Evolutionary conservation across 2,329 filamentous ascomycete genomes (phyloP).

Genomic region (Phyllosticta citribraziliensis): DNA sequence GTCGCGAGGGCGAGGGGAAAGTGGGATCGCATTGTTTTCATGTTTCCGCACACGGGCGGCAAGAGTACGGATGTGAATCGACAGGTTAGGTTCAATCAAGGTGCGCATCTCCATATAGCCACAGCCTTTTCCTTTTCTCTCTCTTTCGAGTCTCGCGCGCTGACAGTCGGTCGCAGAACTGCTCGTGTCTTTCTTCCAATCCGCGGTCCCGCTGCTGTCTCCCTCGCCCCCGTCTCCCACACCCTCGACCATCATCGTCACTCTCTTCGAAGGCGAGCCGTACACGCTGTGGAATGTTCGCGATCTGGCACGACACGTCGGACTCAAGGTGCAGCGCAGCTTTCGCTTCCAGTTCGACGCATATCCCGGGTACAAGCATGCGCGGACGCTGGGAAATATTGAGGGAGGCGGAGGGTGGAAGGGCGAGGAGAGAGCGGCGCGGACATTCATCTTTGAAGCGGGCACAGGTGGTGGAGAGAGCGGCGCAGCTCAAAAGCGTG

Average conservation of each 20-base stretch:
- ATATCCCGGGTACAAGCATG: slow-evolving; percentile 68
- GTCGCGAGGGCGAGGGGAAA: slow-evolving; percentile 23
- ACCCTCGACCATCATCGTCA: slow-evolving; percentile 59
- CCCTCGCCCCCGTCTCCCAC: slow-evolving; percentile 25
- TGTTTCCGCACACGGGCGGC: slow-evolving; percentile 94
- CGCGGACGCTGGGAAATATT: slow-evolving; percentile 56
- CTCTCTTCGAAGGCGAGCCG: slow-evolving; percentile 85
- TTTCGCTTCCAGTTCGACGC: slow-evolving; percentile 56
- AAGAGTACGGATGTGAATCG: slow-evolving; percentile 87
- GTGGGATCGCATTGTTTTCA: slow-evolving; percentile 81
- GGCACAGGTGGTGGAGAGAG: slow-evolving; percentile 17
- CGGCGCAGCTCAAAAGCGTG: slow-evolving; percentile 8
- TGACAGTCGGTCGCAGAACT: slow-evolving; percentile 20
- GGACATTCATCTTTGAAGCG: slow-evolving; percentile 38
- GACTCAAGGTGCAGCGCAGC: slow-evolving; percentile 59
- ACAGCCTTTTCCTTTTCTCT: background rate
- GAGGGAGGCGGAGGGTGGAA: slow-evolving; percentile 38
- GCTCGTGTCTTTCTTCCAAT: slow-evolving; percentile 39
- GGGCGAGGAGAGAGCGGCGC: slow-evolving; percentile 37
- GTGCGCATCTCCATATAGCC: slow-evolving; percentile 13
- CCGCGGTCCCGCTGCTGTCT: slow-evolving; percentile 39
- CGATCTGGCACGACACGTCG: slow-evolving; percentile 72
- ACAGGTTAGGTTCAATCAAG: slow-evolving; percentile 85
- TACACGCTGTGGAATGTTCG: slow-evolving; percentile 94
- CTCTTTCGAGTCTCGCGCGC: background rate